A percentile compares a stretch with the other conserved stretches of the same genome.
Conservation (phyloP, 441 rosid species). For the Codiaeum variegatum region DNA sequence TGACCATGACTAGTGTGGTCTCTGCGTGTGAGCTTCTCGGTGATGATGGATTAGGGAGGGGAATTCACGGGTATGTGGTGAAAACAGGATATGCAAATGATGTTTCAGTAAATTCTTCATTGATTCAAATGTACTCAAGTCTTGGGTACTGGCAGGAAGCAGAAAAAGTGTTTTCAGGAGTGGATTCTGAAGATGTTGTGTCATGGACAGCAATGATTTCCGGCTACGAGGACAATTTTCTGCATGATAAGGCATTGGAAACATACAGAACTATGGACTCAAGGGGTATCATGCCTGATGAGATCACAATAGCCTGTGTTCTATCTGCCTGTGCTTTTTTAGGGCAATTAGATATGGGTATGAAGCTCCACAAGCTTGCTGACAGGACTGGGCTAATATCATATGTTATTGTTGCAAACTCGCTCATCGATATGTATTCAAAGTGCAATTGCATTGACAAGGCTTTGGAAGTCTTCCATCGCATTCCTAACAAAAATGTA, state of each 20-base stretch:
- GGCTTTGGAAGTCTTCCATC: constrained; percentile 74
- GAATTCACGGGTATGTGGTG: constrained; percentile 59
- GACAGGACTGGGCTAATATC: constrained; percentile 55
- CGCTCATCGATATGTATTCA: constrained; percentile 86
- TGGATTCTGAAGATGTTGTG: constrained; percentile 65
- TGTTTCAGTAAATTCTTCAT: constrained; percentile 58
- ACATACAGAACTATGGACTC: constrained; percentile 61
- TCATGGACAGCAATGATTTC: constrained; percentile 91
- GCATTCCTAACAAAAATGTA: constrained; percentile 64
- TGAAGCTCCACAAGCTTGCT: constrained; percentile 69
- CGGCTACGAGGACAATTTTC: constrained; percentile 49
- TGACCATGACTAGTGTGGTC: constrained; percentile 82
- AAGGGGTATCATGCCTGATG: constrained; percentile 57
- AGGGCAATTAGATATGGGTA: constrained; percentile 62
- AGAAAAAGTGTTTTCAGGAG: constrained; percentile 52
- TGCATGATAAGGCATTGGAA: constrained; percentile 61
- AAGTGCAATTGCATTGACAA: constrained; percentile 76
- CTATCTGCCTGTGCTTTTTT: constrained; percentile 75
- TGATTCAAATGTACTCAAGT: constrained; percentile 65
- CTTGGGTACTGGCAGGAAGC: constrained; percentile 60
- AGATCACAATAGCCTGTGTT: constrained; percentile 67
- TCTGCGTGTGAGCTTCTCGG: constrained; percentile 70
- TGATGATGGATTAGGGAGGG: constrained; percentile 56
- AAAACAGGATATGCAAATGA: constrained; percentile 44
- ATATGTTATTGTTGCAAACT: constrained; percentile 59